phyloP scores from a whole-genome alignment of 495 filamentous ascomycete genomes.

The Neurospora sp. region DNA sequence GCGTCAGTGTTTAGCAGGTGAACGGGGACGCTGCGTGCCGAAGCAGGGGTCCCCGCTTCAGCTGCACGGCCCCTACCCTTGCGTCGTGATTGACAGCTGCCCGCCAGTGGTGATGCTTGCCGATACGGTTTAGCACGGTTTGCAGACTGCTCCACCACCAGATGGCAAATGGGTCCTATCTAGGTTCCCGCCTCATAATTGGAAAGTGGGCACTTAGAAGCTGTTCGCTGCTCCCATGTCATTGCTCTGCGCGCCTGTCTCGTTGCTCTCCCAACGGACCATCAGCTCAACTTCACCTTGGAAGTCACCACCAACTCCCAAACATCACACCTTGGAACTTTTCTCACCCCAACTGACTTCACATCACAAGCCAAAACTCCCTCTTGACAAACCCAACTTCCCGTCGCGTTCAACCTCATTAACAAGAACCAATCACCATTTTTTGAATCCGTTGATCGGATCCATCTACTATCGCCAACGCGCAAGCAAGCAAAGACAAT shows the following conservation, averaged over 20 bases:
- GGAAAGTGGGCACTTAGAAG: background rate
- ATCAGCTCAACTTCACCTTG: background rate
- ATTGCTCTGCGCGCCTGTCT: background rate
- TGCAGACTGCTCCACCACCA: background rate
- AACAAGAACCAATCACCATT: background rate
- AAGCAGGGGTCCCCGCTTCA: background rate
- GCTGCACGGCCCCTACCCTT: background rate
- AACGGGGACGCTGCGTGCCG: background rate
- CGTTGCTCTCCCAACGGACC: background rate
- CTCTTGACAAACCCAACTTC: background rate
- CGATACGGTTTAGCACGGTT: constrained; percentile 2
- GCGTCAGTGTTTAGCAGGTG: background rate
- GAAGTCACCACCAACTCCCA: background rate
- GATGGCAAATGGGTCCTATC: background rate
- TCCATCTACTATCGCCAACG: background rate
- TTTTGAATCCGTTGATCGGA: background rate
- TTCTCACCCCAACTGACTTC: background rate
- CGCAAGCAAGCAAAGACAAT: background rate
- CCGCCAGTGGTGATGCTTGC: constrained; percentile 16
- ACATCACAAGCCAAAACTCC: background rate
- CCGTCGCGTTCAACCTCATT: background rate
- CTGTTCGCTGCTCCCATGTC: background rate
- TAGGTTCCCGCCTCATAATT: background rate
- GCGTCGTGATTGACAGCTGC: constrained; percentile 12
- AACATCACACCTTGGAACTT: background rate